These are phyloP conservation scores for Sicyos edulis DNA, from an alignment of 306 rosid genomes.

Conservation along the genomic window DNA sequence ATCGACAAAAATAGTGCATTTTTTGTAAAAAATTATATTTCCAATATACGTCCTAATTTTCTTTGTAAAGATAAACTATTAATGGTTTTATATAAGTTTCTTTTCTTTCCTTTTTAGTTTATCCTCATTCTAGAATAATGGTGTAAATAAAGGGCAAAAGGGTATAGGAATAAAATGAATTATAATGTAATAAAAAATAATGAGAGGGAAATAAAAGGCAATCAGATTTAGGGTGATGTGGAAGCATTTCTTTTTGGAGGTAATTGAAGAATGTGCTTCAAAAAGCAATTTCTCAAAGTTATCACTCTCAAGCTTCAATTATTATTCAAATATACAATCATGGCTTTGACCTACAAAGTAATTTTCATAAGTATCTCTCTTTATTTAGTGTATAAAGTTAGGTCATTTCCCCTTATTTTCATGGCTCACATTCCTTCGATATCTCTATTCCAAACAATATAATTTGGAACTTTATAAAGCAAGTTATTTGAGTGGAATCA, in stretches of 20 bases:
- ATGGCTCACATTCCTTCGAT: not conserved
- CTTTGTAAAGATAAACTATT: not conserved
- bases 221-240: not conserved
- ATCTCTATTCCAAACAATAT: no score
- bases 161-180: not conserved
- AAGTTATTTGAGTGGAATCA: not conserved
- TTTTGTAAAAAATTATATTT: not conserved
- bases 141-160: not conserved
- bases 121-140: not conserved
- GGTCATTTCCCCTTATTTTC: not conserved
- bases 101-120: not conserved
- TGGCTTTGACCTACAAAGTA: constrained; percentile 7
- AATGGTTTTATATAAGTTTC: no score
- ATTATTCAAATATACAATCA: constrained; percentile 9
- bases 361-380: not conserved
- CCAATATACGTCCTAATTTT: not conserved
- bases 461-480: not conserved
- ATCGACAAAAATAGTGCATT: no score
- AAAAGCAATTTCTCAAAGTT: constrained; percentile 14
- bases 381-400: not conserved
- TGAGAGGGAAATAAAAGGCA: not conserved
- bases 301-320: constrained; percentile 11
- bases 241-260: not conserved
- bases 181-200: not conserved
- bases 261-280: not conserved